Evolutionary conservation across 495 filamentous ascomycete genomes (phyloP).

Genomic region (Symbiotaphrina buchneri): DNA sequence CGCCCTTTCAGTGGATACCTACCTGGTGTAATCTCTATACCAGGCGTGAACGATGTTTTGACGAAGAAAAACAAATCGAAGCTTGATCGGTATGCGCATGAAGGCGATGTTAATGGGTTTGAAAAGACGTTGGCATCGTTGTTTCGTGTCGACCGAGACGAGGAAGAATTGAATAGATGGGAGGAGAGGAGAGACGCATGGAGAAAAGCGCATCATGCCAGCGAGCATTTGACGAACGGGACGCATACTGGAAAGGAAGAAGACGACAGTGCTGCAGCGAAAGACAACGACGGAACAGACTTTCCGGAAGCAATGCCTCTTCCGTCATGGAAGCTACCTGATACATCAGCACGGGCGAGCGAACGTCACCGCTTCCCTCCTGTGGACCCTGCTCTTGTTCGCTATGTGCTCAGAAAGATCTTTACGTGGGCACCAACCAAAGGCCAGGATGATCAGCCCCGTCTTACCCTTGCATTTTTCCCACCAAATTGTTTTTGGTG

Average conservation of each 20-base stretch:
- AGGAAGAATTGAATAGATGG: slow-evolving; percentile 1
- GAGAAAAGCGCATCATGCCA: slow-evolving; percentile 1
- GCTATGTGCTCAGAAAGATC: slow-evolving; percentile 30
- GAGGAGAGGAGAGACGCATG: slow-evolving; percentile 1
- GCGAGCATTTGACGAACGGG: not conserved
- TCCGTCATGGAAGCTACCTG: not conserved
- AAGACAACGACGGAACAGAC: not conserved
- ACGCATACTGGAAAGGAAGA: not conserved
- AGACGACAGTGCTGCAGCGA: not conserved
- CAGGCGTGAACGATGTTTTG: slow-evolving; percentile 1
- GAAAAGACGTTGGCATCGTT: slow-evolving; percentile 23
- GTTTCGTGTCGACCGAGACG: slow-evolving; percentile 6
- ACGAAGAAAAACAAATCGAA: slow-evolving; percentile 2
- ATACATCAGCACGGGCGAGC: not conserved
- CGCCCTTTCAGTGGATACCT: too few relatives aligned
- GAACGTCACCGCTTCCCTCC: slow-evolving; percentile 8
- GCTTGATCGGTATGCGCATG: slow-evolving; percentile 21
- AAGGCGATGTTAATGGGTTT: slow-evolving; percentile 23
- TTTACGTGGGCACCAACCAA: too few relatives aligned
- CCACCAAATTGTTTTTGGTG: slow-evolving; percentile 14
- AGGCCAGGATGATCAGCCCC: slow-evolving; percentile 9
- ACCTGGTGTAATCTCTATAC: too few relatives aligned
- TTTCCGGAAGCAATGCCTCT: slow-evolving; percentile 1
- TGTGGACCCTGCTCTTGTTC: too few relatives aligned
- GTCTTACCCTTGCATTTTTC: slow-evolving; percentile 7